These are phyloP conservation scores for Cotoneaster glaucophyllus DNA, from an alignment of 306 rosid genomes.

Conservation along the genomic window DNA sequence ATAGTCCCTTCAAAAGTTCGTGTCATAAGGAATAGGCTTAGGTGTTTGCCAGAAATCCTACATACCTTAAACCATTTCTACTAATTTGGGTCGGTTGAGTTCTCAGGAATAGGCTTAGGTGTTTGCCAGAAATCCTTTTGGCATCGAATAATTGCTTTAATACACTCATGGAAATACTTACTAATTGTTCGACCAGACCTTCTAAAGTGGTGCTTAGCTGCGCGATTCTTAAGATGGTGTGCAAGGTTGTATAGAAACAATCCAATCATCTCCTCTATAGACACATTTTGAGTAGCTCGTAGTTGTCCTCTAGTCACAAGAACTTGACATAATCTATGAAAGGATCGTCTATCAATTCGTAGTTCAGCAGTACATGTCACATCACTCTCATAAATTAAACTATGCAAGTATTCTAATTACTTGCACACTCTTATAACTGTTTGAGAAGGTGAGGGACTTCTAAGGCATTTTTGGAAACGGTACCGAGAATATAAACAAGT, in stretches of 20 bases:
- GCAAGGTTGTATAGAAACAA: not conserved
- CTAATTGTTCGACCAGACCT: not conserved
- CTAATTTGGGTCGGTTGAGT: not conserved
- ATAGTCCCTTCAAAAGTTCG: too few relatives aligned
- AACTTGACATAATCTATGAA: not conserved
- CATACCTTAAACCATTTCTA: slow-evolving; percentile 7
- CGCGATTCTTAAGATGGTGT: not conserved
- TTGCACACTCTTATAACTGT: not conserved
- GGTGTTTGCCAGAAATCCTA: too few relatives aligned
- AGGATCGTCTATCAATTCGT: not conserved
- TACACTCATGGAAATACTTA: not conserved
- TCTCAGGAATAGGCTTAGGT: not conserved
- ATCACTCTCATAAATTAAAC: not conserved
- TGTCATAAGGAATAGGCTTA: too few relatives aligned
- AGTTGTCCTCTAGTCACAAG: not conserved
- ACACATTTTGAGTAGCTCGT: not conserved
- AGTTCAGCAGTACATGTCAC: not conserved
- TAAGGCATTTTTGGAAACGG: too few relatives aligned
- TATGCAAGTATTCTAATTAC: not conserved
- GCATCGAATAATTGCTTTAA: not conserved
- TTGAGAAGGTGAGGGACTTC: not conserved
- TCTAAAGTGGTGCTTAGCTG: not conserved
- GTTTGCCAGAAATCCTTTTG: not conserved
- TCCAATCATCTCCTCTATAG: not conserved
- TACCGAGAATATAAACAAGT: not conserved